phyloP scores from a whole-genome alignment of 1,284 basidiomycete species.

The Pseudozyma flocculosa region DNA sequence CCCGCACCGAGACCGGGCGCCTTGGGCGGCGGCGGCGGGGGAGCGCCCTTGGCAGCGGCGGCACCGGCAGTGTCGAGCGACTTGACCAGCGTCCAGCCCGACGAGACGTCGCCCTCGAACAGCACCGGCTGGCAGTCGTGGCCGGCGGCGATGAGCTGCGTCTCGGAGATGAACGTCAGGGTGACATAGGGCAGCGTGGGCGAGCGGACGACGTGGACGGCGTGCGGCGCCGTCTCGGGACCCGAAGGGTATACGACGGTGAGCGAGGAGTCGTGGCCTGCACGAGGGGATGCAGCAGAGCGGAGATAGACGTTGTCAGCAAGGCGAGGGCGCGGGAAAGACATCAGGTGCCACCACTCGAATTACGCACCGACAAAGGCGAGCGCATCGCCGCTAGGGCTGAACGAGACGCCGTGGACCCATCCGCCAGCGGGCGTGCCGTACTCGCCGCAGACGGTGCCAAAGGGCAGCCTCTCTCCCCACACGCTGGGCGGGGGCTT shows the following conservation, averaged over 20 bases:
- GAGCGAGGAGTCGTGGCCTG: slow-evolving; percentile 52
- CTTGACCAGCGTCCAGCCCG: slow-evolving; percentile 47
- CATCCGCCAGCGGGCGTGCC: slow-evolving; percentile 85
- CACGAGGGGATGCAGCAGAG: too few relatives aligned
- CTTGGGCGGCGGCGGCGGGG: slow-evolving; percentile 52
- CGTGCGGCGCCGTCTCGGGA: slow-evolving; percentile 48
- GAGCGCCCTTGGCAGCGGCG: slow-evolving; percentile 47
- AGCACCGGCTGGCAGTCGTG: slow-evolving; percentile 94
- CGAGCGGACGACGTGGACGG: slow-evolving; percentile 48
- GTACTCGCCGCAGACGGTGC: slow-evolving; percentile 95
- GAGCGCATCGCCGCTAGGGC: slow-evolving; percentile 85
- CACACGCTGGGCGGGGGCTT: slow-evolving; percentile 88
- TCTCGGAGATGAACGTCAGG: slow-evolving; percentile 74
- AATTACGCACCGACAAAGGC: slow-evolving; percentile 79
- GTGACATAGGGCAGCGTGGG: slow-evolving; percentile 55
- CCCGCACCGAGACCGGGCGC: slow-evolving; percentile 29
- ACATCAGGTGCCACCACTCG: too few relatives aligned
- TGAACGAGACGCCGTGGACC: slow-evolving; percentile 95
- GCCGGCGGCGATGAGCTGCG: slow-evolving; percentile 73
- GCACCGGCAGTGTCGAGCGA: slow-evolving; percentile 51
- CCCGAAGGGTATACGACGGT: slow-evolving; percentile 52
- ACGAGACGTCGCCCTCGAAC: slow-evolving; percentile 44
- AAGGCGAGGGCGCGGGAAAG: too few relatives aligned
- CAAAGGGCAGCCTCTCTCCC: slow-evolving; percentile 97
- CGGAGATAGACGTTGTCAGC: background rate